A percentile compares a stretch with the other conserved stretches of the same genome.
phyloP scores from a whole-genome alignment of 495 filamentous ascomycete genomes.

The Lasiosphaeris hirsuta region DNA sequence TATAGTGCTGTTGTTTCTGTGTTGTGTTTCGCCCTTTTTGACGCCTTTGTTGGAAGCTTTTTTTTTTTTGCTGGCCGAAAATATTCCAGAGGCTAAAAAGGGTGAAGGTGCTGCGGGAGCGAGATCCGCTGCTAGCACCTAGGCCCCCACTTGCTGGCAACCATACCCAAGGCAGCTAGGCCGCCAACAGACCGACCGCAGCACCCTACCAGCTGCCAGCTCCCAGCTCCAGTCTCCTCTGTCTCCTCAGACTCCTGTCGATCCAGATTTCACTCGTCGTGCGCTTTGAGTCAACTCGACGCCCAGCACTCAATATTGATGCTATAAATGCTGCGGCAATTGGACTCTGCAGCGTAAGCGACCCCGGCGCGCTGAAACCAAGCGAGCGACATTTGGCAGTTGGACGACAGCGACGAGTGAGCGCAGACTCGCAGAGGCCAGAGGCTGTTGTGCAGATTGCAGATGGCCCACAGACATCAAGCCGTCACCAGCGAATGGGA shows the following conservation, averaged over 20 bases:
- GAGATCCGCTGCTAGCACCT: not conserved
- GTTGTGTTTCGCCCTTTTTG: slow-evolving; percentile 1
- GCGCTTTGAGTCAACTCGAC: no score
- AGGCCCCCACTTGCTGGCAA: no score
- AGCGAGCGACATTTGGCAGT: no score
- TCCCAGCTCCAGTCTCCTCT: no score
- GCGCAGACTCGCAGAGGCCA: not conserved
- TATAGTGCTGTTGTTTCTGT: not conserved
- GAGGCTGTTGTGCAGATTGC: not conserved
- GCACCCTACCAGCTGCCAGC: no score
- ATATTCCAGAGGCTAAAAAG: slow-evolving; percentile 17
- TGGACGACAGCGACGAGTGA: not conserved
- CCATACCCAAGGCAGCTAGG: not conserved
- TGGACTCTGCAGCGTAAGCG: no score
- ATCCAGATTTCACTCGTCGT: no score
- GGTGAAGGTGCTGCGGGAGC: slow-evolving; percentile 10
- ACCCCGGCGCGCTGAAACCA: no score
- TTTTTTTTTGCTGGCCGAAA: not conserved
- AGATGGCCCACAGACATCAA: not conserved
- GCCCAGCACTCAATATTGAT: no score
- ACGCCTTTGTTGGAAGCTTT: not conserved
- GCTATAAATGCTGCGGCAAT: no score
- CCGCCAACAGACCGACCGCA: not conserved
- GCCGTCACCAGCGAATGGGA: not conserved
- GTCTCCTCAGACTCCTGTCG: no score